These are phyloP conservation scores for Prunus davidiana DNA, from an alignment of 306 rosid species.

Conservation along the genomic window DNA sequence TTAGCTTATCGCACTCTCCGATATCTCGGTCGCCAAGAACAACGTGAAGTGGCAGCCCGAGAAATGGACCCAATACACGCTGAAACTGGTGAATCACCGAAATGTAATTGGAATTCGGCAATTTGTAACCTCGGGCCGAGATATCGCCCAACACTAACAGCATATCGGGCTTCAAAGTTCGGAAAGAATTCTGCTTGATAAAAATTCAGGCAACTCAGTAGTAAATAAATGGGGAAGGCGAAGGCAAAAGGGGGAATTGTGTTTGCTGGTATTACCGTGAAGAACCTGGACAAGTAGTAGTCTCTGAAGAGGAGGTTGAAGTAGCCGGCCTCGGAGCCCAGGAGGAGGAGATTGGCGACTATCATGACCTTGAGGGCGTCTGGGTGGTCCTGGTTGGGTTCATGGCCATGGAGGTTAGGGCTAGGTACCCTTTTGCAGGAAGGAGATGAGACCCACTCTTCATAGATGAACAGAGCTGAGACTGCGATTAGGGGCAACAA, in stretches of 20 bases:
- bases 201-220: constrained; percentile 10
- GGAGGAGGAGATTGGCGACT: constrained; percentile 59
- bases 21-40: constrained; percentile 69
- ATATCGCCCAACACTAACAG: constrained; percentile 66
- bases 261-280: constrained; percentile 35
- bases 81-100: constrained; percentile 51
- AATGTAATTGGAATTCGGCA: constrained; percentile 41
- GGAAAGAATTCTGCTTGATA: constrained; percentile 57
- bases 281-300: constrained; percentile 57
- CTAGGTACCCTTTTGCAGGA: constrained; percentile 33
- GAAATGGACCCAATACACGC: constrained; percentile 50
- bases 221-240: not conserved
- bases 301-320: constrained; percentile 38
- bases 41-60: constrained; percentile 52
- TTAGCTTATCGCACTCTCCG: constrained; percentile 44
- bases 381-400: constrained; percentile 13
- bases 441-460: constrained; percentile 56
- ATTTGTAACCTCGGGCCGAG: constrained; percentile 57
- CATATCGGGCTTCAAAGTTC: constrained; percentile 57
- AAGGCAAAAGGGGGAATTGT: not conserved
- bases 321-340: constrained; percentile 44
- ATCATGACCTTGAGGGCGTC: constrained; percentile 59
- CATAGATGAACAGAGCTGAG: constrained; percentile 36
- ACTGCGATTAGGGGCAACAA: constrained; percentile 28
- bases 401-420: constrained; percentile 11